These are phyloP conservation scores for Aphanomyces invadans DNA, from an alignment of 352 stramenopile genomes.

Conservation along the genomic window DNA sequence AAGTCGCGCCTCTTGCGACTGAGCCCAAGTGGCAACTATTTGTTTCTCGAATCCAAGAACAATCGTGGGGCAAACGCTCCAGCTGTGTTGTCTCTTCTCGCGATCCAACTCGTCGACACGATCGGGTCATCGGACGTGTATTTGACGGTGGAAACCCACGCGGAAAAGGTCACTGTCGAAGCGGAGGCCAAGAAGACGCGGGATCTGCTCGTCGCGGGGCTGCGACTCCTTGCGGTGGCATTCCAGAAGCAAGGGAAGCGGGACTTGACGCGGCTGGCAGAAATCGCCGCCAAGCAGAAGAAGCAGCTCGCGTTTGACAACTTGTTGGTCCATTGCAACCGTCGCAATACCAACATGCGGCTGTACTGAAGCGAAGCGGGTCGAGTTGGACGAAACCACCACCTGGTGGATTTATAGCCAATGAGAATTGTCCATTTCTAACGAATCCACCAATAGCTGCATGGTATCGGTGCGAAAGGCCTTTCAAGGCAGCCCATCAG, in stretches of 20 bases:
- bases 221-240: conserved; percentile 46
- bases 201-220: conserved; percentile 55
- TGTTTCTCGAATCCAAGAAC: conserved; percentile 22
- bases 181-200: conserved; percentile 55
- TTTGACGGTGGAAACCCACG: conserved; percentile 44
- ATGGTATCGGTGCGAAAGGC: no score
- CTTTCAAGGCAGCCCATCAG: no score
- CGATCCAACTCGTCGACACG: neutral
- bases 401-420: neutral
- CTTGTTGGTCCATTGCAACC: neutral
- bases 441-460: no score
- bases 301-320: conserved; percentile 16
- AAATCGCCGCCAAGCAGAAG: neutral
- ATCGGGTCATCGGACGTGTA: conserved; percentile 25
- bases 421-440: neutral
- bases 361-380: neutral
- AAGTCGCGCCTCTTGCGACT: conserved; percentile 21
- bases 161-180: conserved; percentile 51
- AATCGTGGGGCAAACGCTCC: neutral
- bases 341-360: neutral
- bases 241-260: conserved; percentile 20
- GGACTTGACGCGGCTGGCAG: neutral
- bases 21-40: conserved; percentile 10
- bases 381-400: neutral
- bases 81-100: conserved; percentile 9